Evolutionary conservation across 768 basidiomycete species (phyloP), one percentile per base, ranked within the genome.

Genomic region (Tremella yokohamensis): DNA sequence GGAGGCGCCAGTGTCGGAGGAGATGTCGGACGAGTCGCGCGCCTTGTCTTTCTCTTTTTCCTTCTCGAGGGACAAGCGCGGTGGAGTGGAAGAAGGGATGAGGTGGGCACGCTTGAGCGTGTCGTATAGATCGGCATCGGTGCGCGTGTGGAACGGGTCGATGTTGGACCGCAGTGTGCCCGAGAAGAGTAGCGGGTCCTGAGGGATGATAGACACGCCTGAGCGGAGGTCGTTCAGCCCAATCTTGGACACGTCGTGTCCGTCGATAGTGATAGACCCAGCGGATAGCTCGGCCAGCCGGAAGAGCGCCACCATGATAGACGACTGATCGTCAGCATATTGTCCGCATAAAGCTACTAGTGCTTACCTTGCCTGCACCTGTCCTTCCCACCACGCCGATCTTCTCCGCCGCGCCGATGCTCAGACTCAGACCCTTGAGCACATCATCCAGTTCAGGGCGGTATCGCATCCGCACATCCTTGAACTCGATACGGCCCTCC

Each of bases 391-490:
- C 88, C 52, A 94, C 88, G 25, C 92, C 92, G 62, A 98, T 85
- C 78, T 94, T 93, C 78, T 97, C 92, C 3, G 88, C 87, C 0
- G 83, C 83, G 0, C 78, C 73, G 24, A 96, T 80, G 25, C 78
- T 78, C 82, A 97, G 83, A 12, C 82, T 83, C 48, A 97, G 74
- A 2, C 87, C 87, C 76, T 87, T 89, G n/a, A 97, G 79, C 7
- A 96, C 91, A 2, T 84, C 78, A 0, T 92, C 89, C n/a, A 97
- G 82, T 56, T 86, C 92, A 0, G 89, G 87, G 24, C 94, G 83
- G 72, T 96, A 96, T 60, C 81, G 83, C 77, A 98, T 80, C 25
- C 85, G 82, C 19, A 93, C 83, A 51, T 90, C 77, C 56, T 84
- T 83, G 66, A 98, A 82, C 66, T 86, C 84, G 58, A 94, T 82